phyloP scores from a whole-genome alignment of 2,329 filamentous ascomycete genomes.

The Bipolaris gigantea region DNA sequence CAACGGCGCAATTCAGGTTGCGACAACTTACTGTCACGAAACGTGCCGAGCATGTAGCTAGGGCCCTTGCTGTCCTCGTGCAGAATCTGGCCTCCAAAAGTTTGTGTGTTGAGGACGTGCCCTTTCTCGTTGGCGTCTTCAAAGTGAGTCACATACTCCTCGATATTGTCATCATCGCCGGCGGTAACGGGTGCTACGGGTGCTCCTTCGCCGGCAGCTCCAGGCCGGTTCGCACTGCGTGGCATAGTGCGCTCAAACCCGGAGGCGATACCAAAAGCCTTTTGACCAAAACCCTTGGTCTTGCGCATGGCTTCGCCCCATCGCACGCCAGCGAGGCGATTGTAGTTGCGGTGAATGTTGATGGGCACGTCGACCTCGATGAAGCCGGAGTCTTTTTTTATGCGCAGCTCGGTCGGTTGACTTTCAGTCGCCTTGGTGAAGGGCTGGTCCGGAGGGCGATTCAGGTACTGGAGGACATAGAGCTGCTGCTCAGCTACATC shows the following conservation, averaged over 20 bases:
- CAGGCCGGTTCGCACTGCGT: conserved; percentile 31
- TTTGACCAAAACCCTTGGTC: conserved; percentile 48
- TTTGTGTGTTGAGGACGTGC: conserved; percentile 76
- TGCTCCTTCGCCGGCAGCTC: conserved; percentile 25
- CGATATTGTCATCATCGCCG: conserved; percentile 68
- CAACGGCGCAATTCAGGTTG: conserved; percentile 15
- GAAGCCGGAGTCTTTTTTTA: conserved; percentile 81
- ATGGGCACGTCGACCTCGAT: conserved; percentile 91
- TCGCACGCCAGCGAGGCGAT: conserved; percentile 76
- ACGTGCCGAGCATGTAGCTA: conserved; percentile 88
- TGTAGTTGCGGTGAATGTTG: conserved; percentile 71
- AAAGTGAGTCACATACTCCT: conserved; percentile 57
- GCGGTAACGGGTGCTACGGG: conserved; percentile 27
- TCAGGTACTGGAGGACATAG: conserved; percentile 87
- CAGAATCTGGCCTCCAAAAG: conserved; percentile 78
- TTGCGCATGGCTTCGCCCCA: conserved; percentile 77
- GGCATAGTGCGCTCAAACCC: conserved; percentile 47
- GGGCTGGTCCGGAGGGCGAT: conserved; percentile 66
- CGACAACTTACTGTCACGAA: conserved; percentile 68
- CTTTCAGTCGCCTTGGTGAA: conserved; percentile 58
- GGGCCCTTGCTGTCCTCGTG: conserved; percentile 70
- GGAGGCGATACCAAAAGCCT: conserved; percentile 51
- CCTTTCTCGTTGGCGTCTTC: conserved; percentile 68
- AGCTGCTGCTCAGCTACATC: conserved; percentile 57
- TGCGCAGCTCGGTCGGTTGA: conserved; percentile 71